These are phyloP conservation scores for Yamadazyma sp. DNA, from an alignment of 805 yeast species.

Conservation along the genomic window DNA sequence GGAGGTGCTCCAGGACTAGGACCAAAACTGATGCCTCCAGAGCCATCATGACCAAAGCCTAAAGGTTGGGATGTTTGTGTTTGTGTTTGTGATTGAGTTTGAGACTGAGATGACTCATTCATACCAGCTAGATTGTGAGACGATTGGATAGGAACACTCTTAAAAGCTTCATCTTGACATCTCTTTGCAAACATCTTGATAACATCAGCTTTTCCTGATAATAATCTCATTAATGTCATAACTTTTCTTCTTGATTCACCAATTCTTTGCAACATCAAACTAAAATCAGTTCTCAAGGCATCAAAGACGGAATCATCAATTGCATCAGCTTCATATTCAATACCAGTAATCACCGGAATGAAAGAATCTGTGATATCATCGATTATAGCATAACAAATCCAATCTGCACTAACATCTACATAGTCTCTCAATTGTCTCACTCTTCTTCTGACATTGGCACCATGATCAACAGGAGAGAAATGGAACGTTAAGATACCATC, in stretches of 20 bases:
- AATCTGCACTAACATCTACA: conserved; percentile 74
- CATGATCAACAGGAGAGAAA: conserved; percentile 55
- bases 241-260: conserved; percentile 89
- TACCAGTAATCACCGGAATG: conserved; percentile 74
- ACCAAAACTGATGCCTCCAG: conserved; percentile 33
- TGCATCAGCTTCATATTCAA: conserved; percentile 78
- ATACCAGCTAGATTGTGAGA: conserved; percentile 16
- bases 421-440: conserved; percentile 76
- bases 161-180: conserved; percentile 65
- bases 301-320: conserved; percentile 84
- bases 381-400: conserved; percentile 78
- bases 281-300: conserved; percentile 70
- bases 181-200: conserved; percentile 94
- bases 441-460: conserved; percentile 75
- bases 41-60: conserved; percentile 14
- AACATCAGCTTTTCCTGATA: conserved; percentile 94
- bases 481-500: conserved; percentile 62
- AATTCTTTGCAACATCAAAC: conserved; percentile 72
- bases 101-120: not conserved
- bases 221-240: conserved; percentile 85
- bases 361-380: conserved; percentile 85
- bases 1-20: conserved; percentile 34
- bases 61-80: conserved; percentile 8
- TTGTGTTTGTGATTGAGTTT: not conserved
- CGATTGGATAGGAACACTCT: conserved; percentile 9